Base-by-base conservation (phyloP, 192 early-diverging fungal species). In the Pilaira anomala region DNA sequence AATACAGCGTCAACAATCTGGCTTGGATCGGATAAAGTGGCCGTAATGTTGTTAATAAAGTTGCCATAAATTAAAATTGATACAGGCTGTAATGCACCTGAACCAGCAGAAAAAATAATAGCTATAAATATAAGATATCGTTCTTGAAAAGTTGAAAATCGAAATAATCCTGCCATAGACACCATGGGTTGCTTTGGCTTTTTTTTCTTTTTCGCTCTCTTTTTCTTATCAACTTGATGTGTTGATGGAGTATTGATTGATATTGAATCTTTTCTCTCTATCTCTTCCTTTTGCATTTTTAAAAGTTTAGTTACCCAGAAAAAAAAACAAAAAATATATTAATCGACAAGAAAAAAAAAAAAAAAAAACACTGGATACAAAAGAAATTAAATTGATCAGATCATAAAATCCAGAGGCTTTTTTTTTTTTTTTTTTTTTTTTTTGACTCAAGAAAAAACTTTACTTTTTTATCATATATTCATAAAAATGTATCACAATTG, bases 151-250 rank as follows among this genome's bases (percentile, higher is more conserved):
- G 46, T 59, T 1, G 65, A 80, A 63, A 87, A 94, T 25, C 87
- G 80, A 57, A 83, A 92, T 13, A 94, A 75, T 72, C 85, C 62
- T 16, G 79, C 11, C 41, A 86, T 70, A 3, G 83, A 66, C 3
- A 91, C 73, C 33, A 71, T 45, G 1, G 83, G 79, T 33, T 74
- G 50, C 48, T 76, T 77, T 46, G 19, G 11, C 19, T 78, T 67
- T 45, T 78, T 78, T 16, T 57, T 50, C 19, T 69, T 55, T 19
- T 62, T 25, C n/a, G n/a, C n/a, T 30, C 62, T 68, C 3, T 39
- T 22, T 67, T 52, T 18, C 44, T 45, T 40, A 53, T 68, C 25
- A 1, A 22, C 22, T 45, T 16, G 14, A 45, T 26, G 58, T 46
- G 44, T n/a, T 36, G 33, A 36, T 36, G 11, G 11, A 9, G 33